These are phyloP conservation scores for Russula emetica DNA, from an alignment of 768 basidiomycete species.

Conservation along the genomic window DNA sequence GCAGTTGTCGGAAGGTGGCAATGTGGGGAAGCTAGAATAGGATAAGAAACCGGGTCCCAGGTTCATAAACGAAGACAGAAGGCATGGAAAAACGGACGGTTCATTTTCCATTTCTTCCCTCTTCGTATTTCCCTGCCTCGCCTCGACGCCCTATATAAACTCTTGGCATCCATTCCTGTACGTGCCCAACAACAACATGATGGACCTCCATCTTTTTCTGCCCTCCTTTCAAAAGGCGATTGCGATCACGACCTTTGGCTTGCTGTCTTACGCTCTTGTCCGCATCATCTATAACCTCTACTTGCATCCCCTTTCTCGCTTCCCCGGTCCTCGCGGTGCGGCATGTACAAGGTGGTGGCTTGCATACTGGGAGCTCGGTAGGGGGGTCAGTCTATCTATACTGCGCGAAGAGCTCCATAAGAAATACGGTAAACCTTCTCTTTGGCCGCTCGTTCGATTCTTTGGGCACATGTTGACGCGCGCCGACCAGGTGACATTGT, in stretches of 20 bases:
- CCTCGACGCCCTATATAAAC: background rate
- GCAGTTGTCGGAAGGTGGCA: too few species aligned
- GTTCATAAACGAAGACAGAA: too few species aligned
- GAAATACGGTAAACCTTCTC: conserved; percentile 7
- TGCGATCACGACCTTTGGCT: background rate
- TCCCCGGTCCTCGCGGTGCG: conserved; percentile 21
- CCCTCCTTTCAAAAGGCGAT: conserved; percentile 3
- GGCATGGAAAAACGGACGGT: too few species aligned
- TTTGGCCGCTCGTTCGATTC: background rate
- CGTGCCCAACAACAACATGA: background rate
- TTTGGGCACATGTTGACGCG: background rate
- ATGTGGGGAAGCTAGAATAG: too few species aligned
- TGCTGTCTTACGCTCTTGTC: conserved; percentile 2
- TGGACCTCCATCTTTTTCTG: background rate
- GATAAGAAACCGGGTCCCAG: too few species aligned
- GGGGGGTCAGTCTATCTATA: conserved; percentile 7
- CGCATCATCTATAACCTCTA: conserved; percentile 7
- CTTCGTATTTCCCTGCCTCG: too few species aligned
- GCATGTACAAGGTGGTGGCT: conserved; percentile 23
- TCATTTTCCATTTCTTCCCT: too few species aligned
- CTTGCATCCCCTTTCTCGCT: conserved; percentile 21
- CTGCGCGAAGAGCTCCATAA: conserved; percentile 14
- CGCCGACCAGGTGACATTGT: conserved; percentile 11
- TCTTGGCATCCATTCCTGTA: too few species aligned
- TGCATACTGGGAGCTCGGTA: conserved; percentile 19